Conservation (phyloP, 768 basidiomycete genomes). For the Chalciporus pseudorubinellus region DNA sequence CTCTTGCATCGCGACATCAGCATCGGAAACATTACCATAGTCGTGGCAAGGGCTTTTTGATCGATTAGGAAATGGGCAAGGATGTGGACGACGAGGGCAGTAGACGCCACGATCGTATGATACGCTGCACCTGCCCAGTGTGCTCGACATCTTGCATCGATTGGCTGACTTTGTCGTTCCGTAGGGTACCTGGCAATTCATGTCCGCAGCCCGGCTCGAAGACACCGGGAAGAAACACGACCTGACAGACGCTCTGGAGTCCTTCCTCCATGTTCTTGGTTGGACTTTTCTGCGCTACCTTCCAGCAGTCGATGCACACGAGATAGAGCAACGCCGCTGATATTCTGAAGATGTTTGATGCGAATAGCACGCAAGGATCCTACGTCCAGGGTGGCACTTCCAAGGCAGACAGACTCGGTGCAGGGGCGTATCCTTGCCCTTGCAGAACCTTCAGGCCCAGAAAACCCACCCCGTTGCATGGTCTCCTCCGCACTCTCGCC, state of each 20-base stretch:
- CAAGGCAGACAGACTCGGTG: background rate
- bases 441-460: background rate
- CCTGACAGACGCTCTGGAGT: constrained; percentile 5
- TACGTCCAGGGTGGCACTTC: background rate
- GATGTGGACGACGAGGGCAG: background rate
- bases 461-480: background rate
- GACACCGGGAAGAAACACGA: background rate
- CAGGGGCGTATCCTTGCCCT: background rate
- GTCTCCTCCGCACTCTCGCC: background rate
- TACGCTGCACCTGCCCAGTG: background rate
- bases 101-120: background rate
- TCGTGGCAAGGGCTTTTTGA: background rate
- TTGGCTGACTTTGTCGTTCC: background rate
- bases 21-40: constrained; percentile 9
- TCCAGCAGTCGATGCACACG: background rate
- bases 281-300: background rate
- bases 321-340: no score
- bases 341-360: background rate
- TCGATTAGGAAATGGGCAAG: background rate
- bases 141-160: background rate
- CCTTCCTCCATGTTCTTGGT: background rate
- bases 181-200: constrained; percentile 3
- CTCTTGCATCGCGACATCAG: constrained; percentile 18
- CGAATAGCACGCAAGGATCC: background rate
- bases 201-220: background rate